These are phyloP conservation scores for Peniophora sp. DNA, from an alignment of 1,284 basidiomycete species.

Conservation along the genomic window DNA sequence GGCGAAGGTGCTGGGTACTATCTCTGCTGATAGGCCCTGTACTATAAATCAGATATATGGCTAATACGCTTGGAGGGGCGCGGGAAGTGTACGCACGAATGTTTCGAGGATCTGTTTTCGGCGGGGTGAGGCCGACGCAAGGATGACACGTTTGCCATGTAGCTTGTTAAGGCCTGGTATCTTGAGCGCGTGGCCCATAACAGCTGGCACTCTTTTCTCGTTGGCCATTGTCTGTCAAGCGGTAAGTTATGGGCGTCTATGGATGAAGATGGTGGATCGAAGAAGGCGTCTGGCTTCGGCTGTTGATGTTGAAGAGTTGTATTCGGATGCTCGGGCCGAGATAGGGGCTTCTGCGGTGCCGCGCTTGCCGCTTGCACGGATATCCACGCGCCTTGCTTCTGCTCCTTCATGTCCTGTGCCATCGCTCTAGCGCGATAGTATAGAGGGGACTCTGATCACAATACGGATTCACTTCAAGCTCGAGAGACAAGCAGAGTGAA, in stretches of 20 bases:
- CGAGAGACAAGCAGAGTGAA: too few species aligned
- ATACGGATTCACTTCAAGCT: too few species aligned
- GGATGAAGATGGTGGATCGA: too few species aligned
- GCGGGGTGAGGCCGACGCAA: constrained; percentile 83
- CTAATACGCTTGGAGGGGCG: background rate
- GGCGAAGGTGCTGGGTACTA: constrained; percentile 83
- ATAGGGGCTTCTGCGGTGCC: too few species aligned
- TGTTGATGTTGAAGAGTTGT: constrained; percentile 3
- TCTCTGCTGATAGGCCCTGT: constrained; percentile 81
- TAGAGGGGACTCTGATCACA: too few species aligned
- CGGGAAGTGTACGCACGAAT: constrained; percentile 42
- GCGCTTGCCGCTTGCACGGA: too few species aligned
- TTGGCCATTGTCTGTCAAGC: too few species aligned
- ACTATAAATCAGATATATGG: constrained; percentile 3
- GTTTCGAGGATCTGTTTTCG: constrained; percentile 79
- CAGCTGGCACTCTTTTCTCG: constrained; percentile 12
- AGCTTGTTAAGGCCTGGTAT: constrained; percentile 70
- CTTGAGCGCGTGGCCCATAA: constrained; percentile 68
- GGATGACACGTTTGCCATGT: constrained; percentile 65
- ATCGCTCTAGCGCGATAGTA: too few species aligned
- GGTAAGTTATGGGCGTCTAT: too few species aligned
- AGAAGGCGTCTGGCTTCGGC: background rate
- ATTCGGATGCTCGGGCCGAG: too few species aligned
- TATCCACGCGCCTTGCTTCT: too few species aligned
- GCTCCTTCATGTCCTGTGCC: too few species aligned